Evolutionary conservation across 495 filamentous ascomycete species (phyloP).

Genomic region (Bathelium albidoporum): DNA sequence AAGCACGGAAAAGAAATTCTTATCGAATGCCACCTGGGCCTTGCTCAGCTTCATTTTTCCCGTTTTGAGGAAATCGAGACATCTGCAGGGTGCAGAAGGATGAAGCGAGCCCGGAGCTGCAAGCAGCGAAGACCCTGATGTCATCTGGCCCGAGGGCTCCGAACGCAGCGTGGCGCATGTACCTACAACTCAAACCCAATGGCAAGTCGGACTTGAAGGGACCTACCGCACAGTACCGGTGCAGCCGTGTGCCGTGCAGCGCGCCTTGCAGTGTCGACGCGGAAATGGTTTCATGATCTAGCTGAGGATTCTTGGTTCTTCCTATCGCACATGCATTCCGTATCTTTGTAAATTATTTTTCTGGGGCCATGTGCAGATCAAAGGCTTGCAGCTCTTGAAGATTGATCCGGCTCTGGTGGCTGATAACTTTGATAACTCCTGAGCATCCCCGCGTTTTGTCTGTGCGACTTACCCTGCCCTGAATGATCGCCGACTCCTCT

Average conservation of each 20-base stretch:
- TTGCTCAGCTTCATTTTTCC: too few relatives aligned
- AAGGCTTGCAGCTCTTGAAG: not conserved
- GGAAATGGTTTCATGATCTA: not conserved
- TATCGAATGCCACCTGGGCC: too few relatives aligned
- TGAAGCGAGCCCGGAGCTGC: not conserved
- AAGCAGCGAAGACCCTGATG: not conserved
- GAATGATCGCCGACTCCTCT: not conserved
- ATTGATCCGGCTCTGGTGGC: not conserved
- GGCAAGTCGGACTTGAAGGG: not conserved
- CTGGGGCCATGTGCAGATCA: not conserved
- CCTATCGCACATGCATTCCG: not conserved
- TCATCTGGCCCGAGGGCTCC: not conserved
- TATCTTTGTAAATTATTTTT: too few relatives aligned
- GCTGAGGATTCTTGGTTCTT: not conserved
- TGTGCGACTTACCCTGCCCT: not conserved
- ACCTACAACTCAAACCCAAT: not conserved
- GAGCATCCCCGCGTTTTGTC: not conserved
- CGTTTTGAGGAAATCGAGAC: too few relatives aligned
- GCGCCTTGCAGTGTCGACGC: too few relatives aligned
- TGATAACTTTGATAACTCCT: not conserved
- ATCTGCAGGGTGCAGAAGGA: too few relatives aligned
- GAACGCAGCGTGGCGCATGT: not conserved
- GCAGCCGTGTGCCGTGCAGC: not conserved
- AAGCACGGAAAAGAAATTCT: too few relatives aligned
- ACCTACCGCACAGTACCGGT: not conserved